These are phyloP conservation scores for Macrolepiota fuliginosa DNA, from an alignment of 768 basidiomycete species.

Conservation along the genomic window DNA sequence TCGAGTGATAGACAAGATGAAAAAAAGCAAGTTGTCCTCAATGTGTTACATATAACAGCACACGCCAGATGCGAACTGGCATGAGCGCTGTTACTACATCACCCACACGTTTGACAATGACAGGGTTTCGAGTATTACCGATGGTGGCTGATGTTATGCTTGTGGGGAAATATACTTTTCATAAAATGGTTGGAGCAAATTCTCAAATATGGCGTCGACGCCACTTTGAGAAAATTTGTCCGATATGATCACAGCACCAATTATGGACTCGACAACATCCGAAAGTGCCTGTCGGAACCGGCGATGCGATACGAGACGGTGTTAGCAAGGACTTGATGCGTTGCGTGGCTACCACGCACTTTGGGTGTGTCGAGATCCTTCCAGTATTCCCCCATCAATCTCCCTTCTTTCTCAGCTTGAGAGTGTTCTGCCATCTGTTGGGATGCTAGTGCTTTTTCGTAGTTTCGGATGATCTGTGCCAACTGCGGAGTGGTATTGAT, in stretches of 20 bases:
- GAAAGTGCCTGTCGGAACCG: slow-evolving; percentile 57
- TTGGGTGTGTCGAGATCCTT: slow-evolving; percentile 74
- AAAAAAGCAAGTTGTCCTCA: background rate
- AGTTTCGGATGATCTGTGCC: slow-evolving; percentile 48
- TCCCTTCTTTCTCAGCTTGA: slow-evolving; percentile 44
- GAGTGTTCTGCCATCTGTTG: slow-evolving; percentile 47
- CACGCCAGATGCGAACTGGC: background rate
- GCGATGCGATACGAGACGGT: background rate
- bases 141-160: slow-evolving; percentile 29
- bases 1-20: background rate
- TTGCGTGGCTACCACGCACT: slow-evolving; percentile 33
- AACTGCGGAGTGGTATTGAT: slow-evolving; percentile 57
- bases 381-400: slow-evolving; percentile 74
- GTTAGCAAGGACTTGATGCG: background rate
- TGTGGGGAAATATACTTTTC: slow-evolving; percentile 53
- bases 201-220: slow-evolving; percentile 62
- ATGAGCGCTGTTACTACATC: background rate
- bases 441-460: slow-evolving; percentile 44
- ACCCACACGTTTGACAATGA: slow-evolving; percentile 39
- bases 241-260: slow-evolving; percentile 78
- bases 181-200: slow-evolving; percentile 73
- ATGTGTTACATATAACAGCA: background rate
- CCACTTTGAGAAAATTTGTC: slow-evolving; percentile 66
- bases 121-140: slow-evolving; percentile 59
- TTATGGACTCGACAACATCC: slow-evolving; percentile 76